Conservation (phyloP, 768 basidiomycete genomes). For the Panaeolus papilionaceus region DNA sequence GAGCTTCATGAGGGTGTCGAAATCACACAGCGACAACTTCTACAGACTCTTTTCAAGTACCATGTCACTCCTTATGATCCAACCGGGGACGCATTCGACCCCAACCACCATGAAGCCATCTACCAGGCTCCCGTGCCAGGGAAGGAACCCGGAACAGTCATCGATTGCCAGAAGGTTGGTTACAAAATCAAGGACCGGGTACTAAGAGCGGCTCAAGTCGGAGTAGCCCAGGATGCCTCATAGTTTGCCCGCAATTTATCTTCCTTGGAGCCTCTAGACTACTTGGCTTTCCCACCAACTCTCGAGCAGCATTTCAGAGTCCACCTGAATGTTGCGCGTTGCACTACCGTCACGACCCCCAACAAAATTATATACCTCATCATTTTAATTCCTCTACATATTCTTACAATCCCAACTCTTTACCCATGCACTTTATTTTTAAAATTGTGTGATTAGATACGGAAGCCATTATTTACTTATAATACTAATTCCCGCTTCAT, state of each 20-base stretch:
- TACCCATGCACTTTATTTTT: constrained; percentile 20
- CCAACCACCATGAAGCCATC: constrained; percentile 93
- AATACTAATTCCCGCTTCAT: constrained; percentile 34
- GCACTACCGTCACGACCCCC: background rate
- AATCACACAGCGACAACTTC: constrained; percentile 88
- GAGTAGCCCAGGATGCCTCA: constrained; percentile 81
- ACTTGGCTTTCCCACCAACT: constrained; percentile 13
- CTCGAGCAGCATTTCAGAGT: background rate
- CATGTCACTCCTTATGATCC: constrained; percentile 93
- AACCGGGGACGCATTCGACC: constrained; percentile 92
- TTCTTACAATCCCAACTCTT: constrained; percentile 32
- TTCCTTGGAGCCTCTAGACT: background rate
- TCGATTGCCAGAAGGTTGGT: constrained; percentile 90
- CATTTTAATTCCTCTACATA: constrained; percentile 22
- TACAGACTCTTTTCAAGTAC: constrained; percentile 91
- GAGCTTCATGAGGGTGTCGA: constrained; percentile 89
- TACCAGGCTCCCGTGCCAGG: constrained; percentile 93
- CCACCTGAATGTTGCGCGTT: background rate
- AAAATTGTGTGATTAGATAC: constrained; percentile 29
- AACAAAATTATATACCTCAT: constrained; percentile 33
- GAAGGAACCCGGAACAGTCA: constrained; percentile 87
- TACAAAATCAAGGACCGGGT: constrained; percentile 96
- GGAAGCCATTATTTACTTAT: constrained; percentile 32
- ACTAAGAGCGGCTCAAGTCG: constrained; percentile 94
- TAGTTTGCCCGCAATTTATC: constrained; percentile 24